Base-by-base conservation (phyloP, 1,284 basidiomycete species). In the Sporisorium exsertum region DNA sequence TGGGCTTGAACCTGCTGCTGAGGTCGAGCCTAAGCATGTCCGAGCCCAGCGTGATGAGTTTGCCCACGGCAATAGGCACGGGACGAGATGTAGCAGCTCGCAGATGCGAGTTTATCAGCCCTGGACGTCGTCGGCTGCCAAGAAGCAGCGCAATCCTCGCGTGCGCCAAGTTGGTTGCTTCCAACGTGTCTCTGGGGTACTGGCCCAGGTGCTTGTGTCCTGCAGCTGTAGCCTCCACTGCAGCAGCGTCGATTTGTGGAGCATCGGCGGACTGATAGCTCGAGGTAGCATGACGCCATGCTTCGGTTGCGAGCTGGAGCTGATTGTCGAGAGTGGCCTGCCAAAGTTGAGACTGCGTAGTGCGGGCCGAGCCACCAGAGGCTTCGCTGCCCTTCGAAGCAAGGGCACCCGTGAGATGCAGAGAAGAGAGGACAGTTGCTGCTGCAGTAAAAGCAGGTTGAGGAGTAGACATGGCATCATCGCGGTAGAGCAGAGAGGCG, bases 21-120 rank as follows among this genome's bases (percentile, higher is more conserved):
- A 60, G 37, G 57, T 76, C 55, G 58, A 91, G 89, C 40, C 88
- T 87, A 33, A 94, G 80, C 33, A 87, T 85, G 50, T 84, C 79
- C 8, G 87, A 68, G 6, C 84, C 83, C 5, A 87, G 72, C 0
- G 81, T 67, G 9, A 87, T 81, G 13, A 88, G 68, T 53, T 82
- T 79, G 7, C 92, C 93, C 15, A 93, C 81, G 0, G 94, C 93
- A 2, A 95, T 82, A 49, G 90, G 88, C 1, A 95, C 91, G 9
- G 92, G 90, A 18, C 93, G 89, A 46, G 88, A 86, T 2, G 89
- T 89, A 0, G 89, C 86, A 15, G 89, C 54, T 8, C 65, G 59
- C 2, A 81, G 64, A 24, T 72, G 73, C 16, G 55, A 42, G 20
- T 53, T 58, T 47, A 81, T 64, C 5, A 77, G 45, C 8, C 75